Evolutionary conservation across 257 asterid species (phyloP), one percentile per base, ranked within the genome.

Genomic region (Solanum pennellii): DNA sequence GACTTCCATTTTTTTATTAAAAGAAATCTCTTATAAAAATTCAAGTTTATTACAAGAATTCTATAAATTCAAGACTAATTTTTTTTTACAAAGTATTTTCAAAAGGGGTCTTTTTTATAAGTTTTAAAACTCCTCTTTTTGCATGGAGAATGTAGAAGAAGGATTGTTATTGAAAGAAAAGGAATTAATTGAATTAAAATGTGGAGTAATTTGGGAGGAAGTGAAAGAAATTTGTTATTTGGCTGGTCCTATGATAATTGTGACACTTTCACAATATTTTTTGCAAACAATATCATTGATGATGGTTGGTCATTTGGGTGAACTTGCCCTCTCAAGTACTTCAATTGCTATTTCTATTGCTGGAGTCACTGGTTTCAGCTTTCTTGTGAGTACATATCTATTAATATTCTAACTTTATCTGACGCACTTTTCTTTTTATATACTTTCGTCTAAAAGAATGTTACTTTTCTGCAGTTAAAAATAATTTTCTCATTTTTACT

Each of bases 221-320:
- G 74, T 89, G 92, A 96, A 96, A 90, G 93, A 82, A 71, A 16
- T 94, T 76, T 93, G 94, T 77, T 93, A 90, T 52, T 76, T 96
- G 88, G 98, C 99, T 11, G 99, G 93, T 14, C 99, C 99, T 0
- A 91, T 96, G 98, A 91, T 93, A 80, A 92, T 94, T 9, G 97
- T 96, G 35, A 95, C 94, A 89, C 87, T 95, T 52, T 94, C 97
- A 11, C 89, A 86, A 52, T 92, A 85, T 76, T 31, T 94, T 82
- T 91, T 95, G 23, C 93, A 89, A 84, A 91, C 92, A 9, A 89
- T 92, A 9, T 93, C 97, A 0, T 3, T 94, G 25, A 93, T 90
- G 94, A 96, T 96, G 97, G 96, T 93, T n/a, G 98, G 98, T 25
- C 99, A 95, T 88, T 90, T 95, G 49, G 94, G 92, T n/a, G 94